phyloP scores from a whole-genome alignment of 2,329 filamentous ascomycete genomes.

The Didymella arachidicola region DNA sequence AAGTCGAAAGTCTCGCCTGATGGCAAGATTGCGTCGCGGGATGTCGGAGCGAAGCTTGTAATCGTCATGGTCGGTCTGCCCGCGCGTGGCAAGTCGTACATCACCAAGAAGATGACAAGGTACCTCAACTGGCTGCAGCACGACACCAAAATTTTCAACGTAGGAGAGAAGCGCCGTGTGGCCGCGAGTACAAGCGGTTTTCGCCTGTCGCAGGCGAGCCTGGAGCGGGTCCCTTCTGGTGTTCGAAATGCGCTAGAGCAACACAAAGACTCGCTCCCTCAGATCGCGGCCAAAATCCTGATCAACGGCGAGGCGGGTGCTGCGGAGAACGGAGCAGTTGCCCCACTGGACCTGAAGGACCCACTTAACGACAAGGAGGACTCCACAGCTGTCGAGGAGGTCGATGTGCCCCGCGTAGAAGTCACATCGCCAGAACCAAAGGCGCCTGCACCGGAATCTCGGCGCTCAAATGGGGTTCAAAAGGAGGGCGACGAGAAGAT shows the following conservation, averaged over 20 bases:
- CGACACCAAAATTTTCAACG: slow-evolving; percentile 95
- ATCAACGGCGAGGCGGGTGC: slow-evolving; percentile 63
- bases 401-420: slow-evolving; percentile 38
- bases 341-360: slow-evolving; percentile 43
- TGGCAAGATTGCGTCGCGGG: slow-evolving; percentile 88
- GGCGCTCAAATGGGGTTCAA: slow-evolving; percentile 28
- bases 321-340: slow-evolving; percentile 43
- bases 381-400: slow-evolving; percentile 39
- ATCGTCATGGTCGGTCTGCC: slow-evolving; percentile 98
- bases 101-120: slow-evolving; percentile 95
- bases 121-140: slow-evolving; percentile 98
- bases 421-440: slow-evolving; percentile 47
- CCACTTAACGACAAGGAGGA: slow-evolving; percentile 35
- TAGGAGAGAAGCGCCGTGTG: slow-evolving; percentile 86
- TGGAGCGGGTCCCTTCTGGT: slow-evolving; percentile 38
- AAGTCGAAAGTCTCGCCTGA: slow-evolving; percentile 95
- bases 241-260: slow-evolving; percentile 37
- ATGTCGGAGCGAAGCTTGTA: slow-evolving; percentile 95
- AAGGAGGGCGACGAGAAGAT: slow-evolving; percentile 61
- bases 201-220: slow-evolving; percentile 44
- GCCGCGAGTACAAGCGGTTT: slow-evolving; percentile 68
- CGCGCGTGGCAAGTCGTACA: slow-evolving; percentile 95
- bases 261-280: slow-evolving; percentile 40
- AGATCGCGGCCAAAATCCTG: slow-evolving; percentile 63
- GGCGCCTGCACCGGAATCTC: slow-evolving; percentile 28